Conservation (phyloP, 176 grass and related monocot species). For the Elaeis guineensis region DNA sequence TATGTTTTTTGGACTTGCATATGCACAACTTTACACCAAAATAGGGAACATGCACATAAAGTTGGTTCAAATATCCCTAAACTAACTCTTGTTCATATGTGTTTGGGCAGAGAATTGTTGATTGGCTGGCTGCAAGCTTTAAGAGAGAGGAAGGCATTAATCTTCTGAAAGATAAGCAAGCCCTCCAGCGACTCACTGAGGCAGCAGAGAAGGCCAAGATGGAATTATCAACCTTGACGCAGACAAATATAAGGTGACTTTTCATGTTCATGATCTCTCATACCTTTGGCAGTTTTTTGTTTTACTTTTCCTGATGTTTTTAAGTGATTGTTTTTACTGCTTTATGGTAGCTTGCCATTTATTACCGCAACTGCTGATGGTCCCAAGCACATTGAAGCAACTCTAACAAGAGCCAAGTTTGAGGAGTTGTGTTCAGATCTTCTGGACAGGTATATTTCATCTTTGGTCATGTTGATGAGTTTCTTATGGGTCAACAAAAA, state of each 20-base stretch:
- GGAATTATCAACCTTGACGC: constrained; percentile 57
- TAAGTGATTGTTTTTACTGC: constrained; percentile 1
- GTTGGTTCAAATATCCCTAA: too few relatives aligned
- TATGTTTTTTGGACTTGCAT: too few relatives aligned
- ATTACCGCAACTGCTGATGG: constrained; percentile 65
- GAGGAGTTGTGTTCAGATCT: constrained; percentile 75
- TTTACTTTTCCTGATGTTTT: neutral
- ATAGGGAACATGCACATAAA: too few relatives aligned
- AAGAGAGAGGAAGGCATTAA: constrained; percentile 64
- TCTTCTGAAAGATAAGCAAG: constrained; percentile 69
- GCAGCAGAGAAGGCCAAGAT: constrained; percentile 80
- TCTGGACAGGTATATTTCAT: constrained; percentile 40
- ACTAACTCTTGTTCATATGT: too few relatives aligned
- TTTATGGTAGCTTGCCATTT: constrained; percentile 54
- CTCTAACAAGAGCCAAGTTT: constrained; percentile 67
- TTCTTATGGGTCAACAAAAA: too few relatives aligned
- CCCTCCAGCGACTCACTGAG: constrained; percentile 65
- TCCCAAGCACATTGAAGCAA: constrained; percentile 62
- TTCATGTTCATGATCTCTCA: neutral
- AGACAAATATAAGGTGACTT: constrained; percentile 61
- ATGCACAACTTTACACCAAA: too few relatives aligned
- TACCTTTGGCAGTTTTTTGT: neutral
- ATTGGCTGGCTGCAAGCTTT: constrained; percentile 52
- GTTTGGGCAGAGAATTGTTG: constrained; percentile 52
- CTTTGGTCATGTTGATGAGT: neutral